Evolutionary conservation across 768 basidiomycete species (phyloP), one percentile per base, ranked within the genome.

Genomic region (Leccinellum albellum): DNA sequence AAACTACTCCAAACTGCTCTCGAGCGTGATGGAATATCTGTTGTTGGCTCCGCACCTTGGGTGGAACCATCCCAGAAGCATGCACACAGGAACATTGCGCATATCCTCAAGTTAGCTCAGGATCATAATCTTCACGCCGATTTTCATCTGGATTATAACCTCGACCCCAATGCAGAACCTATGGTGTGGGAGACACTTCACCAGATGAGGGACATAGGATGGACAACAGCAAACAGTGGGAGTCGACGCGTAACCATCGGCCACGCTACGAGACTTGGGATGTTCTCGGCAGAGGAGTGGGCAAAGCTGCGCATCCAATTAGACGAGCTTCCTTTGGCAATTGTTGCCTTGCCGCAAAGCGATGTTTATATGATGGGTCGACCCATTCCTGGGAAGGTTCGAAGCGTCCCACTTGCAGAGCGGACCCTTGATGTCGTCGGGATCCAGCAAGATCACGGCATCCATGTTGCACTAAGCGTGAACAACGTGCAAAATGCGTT

Each of bases 301-400:
- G 62, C 64, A 12, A 68, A 69, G 35, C 74, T 82, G 14, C 69
- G 66, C n/a, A 66, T 64, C 23, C 72, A 74, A 54, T 17, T 65
- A 55, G 70, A 71, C 4, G 72, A 68, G 15, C 73, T 84, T 24
- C 80, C 83, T 3, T 75, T 85, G 50, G 73, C 73, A 56, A 75
- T 87, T 49, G 79, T 87, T 7, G 78, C 81, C 5, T 72, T 87
- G 23, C 85, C 82, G 14, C 82, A 85, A 62, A 85, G 79, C 55
- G 85, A 88, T 61, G 74, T 86, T 64, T 87, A 87, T 72, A 86
- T 86, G 81, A 82, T 84, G 74, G 85, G 84, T 24, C 74, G 84
- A 51, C 50, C 58, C 8, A 54, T 28, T 53, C 45, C 53, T 40
- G 50, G 54, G 14, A 63, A 56, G 20, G 68, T 66, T 12, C 57